Conservation (phyloP, 2,329 filamentous ascomycete species). For the Calonectria fujianensis region DNA sequence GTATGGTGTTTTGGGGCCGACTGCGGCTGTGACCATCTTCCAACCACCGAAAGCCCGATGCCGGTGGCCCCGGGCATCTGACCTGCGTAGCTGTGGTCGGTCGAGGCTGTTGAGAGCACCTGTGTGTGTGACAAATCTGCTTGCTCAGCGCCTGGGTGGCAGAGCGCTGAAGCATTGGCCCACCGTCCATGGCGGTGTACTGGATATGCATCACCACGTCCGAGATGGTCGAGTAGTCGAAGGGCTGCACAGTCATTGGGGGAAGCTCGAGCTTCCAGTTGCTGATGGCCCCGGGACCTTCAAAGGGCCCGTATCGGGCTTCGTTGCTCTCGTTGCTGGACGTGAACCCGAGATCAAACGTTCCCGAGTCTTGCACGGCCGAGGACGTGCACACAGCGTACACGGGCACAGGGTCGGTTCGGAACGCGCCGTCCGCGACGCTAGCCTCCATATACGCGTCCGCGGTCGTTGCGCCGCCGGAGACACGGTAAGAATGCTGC, state of each 20-base stretch:
- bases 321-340: constrained; percentile 1
- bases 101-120: too few relatives aligned
- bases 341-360: constrained; percentile 31
- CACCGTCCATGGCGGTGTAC: constrained; percentile 33
- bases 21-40: too few relatives aligned
- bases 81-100: too few relatives aligned
- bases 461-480: not conserved
- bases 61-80: too few relatives aligned
- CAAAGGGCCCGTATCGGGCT: constrained; percentile 29
- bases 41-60: too few relatives aligned
- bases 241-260: not conserved
- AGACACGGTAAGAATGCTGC: constrained; percentile 5
- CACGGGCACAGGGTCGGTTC: constrained; percentile 5
- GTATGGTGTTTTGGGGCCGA: too few relatives aligned
- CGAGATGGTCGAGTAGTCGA: constrained; percentile 32
- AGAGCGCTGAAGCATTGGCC: not conserved
- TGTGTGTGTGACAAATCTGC: too few relatives aligned
- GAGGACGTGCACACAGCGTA: not conserved
- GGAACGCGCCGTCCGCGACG: not conserved
- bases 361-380: not conserved
- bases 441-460: not conserved
- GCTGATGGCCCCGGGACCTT: constrained; percentile 35
- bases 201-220: constrained; percentile 28
- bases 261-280: constrained; percentile 36
- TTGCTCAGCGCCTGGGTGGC: not conserved